Conservation (phyloP, 305 asterid genomes). For the Fraxinus sp. region DNA sequence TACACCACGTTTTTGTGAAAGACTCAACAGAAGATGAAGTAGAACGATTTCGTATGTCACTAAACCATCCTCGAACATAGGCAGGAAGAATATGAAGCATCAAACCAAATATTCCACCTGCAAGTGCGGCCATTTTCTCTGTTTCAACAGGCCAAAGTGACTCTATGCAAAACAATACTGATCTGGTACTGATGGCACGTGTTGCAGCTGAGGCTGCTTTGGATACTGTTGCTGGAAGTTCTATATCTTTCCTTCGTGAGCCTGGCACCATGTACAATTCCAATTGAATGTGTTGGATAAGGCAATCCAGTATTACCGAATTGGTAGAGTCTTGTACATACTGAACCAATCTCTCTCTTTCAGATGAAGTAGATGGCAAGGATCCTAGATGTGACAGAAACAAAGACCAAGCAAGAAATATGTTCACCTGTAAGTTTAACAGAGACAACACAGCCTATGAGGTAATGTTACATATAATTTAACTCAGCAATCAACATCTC, state of each 20-base stretch:
- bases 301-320: slow-evolving; percentile 74
- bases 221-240: slow-evolving; percentile 57
- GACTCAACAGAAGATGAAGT: slow-evolving; percentile 77
- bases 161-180: slow-evolving; percentile 62
- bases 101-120: slow-evolving; percentile 84
- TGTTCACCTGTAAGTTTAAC: slow-evolving; percentile 59
- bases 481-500: slow-evolving; percentile 15
- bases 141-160: slow-evolving; percentile 75
- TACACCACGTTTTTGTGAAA: slow-evolving; percentile 87
- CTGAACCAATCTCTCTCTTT: slow-evolving; percentile 77
- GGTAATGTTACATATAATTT: slow-evolving; percentile 7
- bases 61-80: slow-evolving; percentile 94
- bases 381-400: slow-evolving; percentile 71
- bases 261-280: slow-evolving; percentile 57
- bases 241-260: slow-evolving; percentile 70
- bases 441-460: slow-evolving; percentile 17
- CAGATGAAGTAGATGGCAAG: slow-evolving; percentile 75
- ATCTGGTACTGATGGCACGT: slow-evolving; percentile 62
- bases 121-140: slow-evolving; percentile 74
- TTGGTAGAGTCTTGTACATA: slow-evolving; percentile 74
- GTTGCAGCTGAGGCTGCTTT: slow-evolving; percentile 78
- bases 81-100: slow-evolving; percentile 95
- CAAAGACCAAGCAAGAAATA: slow-evolving; percentile 83
- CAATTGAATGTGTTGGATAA: slow-evolving; percentile 83
- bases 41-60: slow-evolving; percentile 84